phyloP scores from a whole-genome alignment of 306 rosid genomes.

The Cucurbita pepo region DNA sequence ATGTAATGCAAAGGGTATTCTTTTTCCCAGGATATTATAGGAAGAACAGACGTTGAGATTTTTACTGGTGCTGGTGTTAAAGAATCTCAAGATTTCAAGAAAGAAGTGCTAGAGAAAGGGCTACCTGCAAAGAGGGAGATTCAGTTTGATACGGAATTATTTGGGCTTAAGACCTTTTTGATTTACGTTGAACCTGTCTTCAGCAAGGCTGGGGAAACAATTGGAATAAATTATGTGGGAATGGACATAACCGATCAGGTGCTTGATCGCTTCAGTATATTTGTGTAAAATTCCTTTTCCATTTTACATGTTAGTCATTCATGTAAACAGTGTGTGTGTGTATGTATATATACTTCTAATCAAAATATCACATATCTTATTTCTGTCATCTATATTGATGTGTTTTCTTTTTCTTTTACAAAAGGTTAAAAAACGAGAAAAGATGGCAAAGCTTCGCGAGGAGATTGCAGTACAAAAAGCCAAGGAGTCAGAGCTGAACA shows the following conservation, averaged over 20 bases:
- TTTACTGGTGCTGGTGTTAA: conserved; percentile 73
- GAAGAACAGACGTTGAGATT: conserved; percentile 89
- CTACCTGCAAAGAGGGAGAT: conserved; percentile 83
- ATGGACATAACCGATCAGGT: conserved; percentile 98
- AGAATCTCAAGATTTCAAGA: conserved; percentile 84
- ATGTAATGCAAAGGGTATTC: conserved; percentile 2
- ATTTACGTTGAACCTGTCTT: conserved; percentile 87
- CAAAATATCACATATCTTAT: not conserved
- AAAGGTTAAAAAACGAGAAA: conserved; percentile 84
- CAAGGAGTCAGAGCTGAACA: conserved; percentile 81
- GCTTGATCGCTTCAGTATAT: not conserved
- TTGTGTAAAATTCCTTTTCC: not conserved
- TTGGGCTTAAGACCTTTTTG: conserved; percentile 77
- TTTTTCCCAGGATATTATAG: conserved; percentile 63
- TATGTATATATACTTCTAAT: not conserved
- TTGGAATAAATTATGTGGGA: conserved; percentile 92
- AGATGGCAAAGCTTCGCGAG: conserved; percentile 76
- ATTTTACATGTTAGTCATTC: not conserved
- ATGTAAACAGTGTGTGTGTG: not conserved
- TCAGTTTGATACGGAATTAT: conserved; percentile 68
- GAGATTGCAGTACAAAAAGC: conserved; percentile 92
- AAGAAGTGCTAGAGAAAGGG: conserved; percentile 82
- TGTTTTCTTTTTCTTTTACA: not conserved
- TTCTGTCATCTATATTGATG: not conserved
- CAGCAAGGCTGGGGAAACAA: conserved; percentile 77